These are phyloP conservation scores for Jamesozyma lodderae DNA, from an alignment of 805 yeast species.

Conservation along the genomic window DNA sequence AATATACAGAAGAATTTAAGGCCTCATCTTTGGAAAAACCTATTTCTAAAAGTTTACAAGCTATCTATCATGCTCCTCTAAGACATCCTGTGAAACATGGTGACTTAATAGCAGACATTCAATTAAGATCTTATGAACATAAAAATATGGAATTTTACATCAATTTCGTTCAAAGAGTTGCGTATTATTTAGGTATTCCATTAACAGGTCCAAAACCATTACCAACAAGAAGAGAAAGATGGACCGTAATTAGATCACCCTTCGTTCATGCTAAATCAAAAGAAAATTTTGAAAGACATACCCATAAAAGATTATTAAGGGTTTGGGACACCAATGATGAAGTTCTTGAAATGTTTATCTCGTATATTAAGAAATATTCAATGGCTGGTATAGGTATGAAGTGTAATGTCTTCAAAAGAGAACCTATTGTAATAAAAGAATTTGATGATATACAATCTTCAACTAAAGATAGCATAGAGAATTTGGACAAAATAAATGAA, in stretches of 20 bases:
- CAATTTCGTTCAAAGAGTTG: slow-evolving; percentile 84
- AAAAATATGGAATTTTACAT: slow-evolving; percentile 64
- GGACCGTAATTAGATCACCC: slow-evolving; percentile 91
- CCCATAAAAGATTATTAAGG: slow-evolving; percentile 62
- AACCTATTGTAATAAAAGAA: slow-evolving; percentile 20
- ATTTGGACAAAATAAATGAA: background rate
- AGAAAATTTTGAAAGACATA: slow-evolving; percentile 86
- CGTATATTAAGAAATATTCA: slow-evolving; percentile 68
- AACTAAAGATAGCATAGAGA: background rate
- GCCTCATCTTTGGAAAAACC: no score
- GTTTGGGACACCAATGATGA: slow-evolving; percentile 84
- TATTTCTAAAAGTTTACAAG: slow-evolving; percentile 75
- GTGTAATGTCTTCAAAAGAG: slow-evolving; percentile 53
- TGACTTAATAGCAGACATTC: slow-evolving; percentile 67
- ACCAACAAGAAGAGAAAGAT: slow-evolving; percentile 68
- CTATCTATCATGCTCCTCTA: slow-evolving; percentile 74
- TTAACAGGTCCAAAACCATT: slow-evolving; percentile 62
- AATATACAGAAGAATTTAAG: background rate
- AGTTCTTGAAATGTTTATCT: slow-evolving; percentile 70
- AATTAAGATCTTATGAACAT: slow-evolving; percentile 61
- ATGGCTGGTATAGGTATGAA: slow-evolving; percentile 77
- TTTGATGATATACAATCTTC: slow-evolving; percentile 2
- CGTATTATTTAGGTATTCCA: slow-evolving; percentile 84
- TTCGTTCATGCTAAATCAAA: slow-evolving; percentile 91
- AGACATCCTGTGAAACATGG: slow-evolving; percentile 60